Evolutionary conservation across 306 rosid genomes (phyloP), one percentile per base, ranked within the genome.

Genomic region (Castanea mollissima): DNA sequence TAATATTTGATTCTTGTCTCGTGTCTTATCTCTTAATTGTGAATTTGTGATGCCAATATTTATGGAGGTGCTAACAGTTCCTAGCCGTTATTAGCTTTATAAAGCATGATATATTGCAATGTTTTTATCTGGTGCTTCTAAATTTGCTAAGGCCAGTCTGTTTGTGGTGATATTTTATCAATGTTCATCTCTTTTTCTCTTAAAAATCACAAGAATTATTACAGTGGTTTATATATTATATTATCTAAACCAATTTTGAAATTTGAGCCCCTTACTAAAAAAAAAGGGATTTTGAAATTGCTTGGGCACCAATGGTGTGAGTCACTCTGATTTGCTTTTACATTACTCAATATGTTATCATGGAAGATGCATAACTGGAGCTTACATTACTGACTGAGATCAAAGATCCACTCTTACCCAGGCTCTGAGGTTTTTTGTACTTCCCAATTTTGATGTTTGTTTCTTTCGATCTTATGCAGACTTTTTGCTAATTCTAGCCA

Each of bases 1-100:
- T 72, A 74, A 68, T 71, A 59, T 58, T 54, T 34, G 38, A 55
- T 21, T 21, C n/a, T 27, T 79, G 63, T 76, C 71, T 65, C 57
- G 13, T 73, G 52, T 68, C 72, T 35, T 59, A 34, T 34, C 21
- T 10, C n/a, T 34, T 20, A 9, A 49, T 49, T 76, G 71, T 70
- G 1, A 38, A 54, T 59, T 78, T 67, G 14, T 60, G 64, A 77
- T 76, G 38, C 77, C 60, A 32, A 63, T 2, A 27, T 78, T 31
- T 68, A 4, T 35, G 72, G 52, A 35, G 52, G 20, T 68, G 29
- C 23, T 13, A 35, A 10, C 29, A 3, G 6, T 65, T 41, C 34
- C 29, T 19, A 9, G 34, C 5, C 2, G 10, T 34, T 9, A 46
- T 34, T 18, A 9, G 72, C 51, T 18, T 67, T 34, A 7, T 67